Evolutionary conservation across 768 basidiomycete genomes (phyloP).

Genomic region (Termitomyces heimii): DNA sequence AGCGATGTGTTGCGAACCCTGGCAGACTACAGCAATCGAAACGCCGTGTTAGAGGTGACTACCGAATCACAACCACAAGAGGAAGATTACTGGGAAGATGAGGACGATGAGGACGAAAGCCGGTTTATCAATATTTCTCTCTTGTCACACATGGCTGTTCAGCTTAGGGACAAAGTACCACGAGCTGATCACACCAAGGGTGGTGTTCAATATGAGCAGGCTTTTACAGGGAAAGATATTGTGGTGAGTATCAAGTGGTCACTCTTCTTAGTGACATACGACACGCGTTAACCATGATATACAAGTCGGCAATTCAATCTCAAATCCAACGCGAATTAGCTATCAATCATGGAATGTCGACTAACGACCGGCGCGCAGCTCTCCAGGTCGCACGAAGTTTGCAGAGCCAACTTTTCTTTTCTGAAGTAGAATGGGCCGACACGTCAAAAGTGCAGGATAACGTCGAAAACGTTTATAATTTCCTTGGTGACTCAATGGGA

Average conservation of each 20-base stretch:
- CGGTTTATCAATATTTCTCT: slow-evolving; percentile 87
- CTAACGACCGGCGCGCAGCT: slow-evolving; percentile 76
- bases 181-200: slow-evolving; percentile 87
- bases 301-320: slow-evolving; percentile 79
- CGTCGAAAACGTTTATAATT: slow-evolving; percentile 92
- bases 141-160: slow-evolving; percentile 83
- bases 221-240: slow-evolving; percentile 93
- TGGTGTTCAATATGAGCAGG: slow-evolving; percentile 82
- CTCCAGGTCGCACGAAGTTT: slow-evolving; percentile 85
- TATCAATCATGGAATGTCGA: slow-evolving; percentile 66
- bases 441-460: slow-evolving; percentile 72
- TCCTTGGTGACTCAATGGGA: slow-evolving; percentile 77
- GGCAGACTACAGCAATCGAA: slow-evolving; percentile 22
- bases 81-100: slow-evolving; percentile 54
- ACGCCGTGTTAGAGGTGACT: slow-evolving; percentile 6
- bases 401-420: slow-evolving; percentile 91
- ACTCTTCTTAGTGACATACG: not conserved
- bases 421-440: slow-evolving; percentile 92
- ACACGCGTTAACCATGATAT: not conserved
- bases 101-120: slow-evolving; percentile 59
- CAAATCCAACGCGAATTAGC: slow-evolving; percentile 83
- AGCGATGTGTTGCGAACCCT: slow-evolving; percentile 30
- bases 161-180: slow-evolving; percentile 86
- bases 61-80: slow-evolving; percentile 19
- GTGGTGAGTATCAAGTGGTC: slow-evolving; percentile 54